These are phyloP conservation scores for Darksidea phi DNA, from an alignment of 495 filamentous ascomycete genomes.

Conservation along the genomic window DNA sequence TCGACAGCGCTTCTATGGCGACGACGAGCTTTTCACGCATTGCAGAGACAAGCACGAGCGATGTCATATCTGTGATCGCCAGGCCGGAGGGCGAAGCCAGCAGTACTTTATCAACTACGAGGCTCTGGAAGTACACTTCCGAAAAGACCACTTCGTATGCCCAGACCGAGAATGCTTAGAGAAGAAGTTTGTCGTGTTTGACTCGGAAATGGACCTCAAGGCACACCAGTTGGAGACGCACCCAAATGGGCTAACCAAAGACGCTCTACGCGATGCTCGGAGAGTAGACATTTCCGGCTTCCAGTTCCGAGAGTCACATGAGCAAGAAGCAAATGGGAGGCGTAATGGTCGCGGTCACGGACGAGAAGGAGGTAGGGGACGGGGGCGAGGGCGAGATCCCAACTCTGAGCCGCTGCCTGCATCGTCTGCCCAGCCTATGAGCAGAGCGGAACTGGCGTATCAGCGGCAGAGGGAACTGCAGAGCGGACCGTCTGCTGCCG, in stretches of 20 bases:
- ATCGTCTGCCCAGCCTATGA: slow-evolving; percentile 77
- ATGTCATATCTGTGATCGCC: slow-evolving; percentile 89
- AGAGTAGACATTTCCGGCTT: slow-evolving; percentile 85
- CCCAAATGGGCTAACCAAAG: slow-evolving; percentile 75
- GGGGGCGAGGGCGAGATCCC: slow-evolving; percentile 66
- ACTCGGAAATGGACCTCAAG: slow-evolving; percentile 88
- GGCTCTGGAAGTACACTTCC: slow-evolving; percentile 79
- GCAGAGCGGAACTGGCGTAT: slow-evolving; percentile 85
- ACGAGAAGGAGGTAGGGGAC: slow-evolving; percentile 59
- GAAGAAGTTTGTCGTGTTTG: slow-evolving; percentile 98
- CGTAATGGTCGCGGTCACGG: slow-evolving; percentile 52
- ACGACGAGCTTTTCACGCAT: slow-evolving; percentile 90
- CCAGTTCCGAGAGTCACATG: slow-evolving; percentile 69
- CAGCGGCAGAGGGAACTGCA: slow-evolving; percentile 91
- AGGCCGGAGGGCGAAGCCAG: slow-evolving; percentile 65
- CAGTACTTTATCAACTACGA: slow-evolving; percentile 89
- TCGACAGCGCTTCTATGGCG: slow-evolving; percentile 86
- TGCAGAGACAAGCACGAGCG: slow-evolving; percentile 90
- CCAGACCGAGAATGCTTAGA: slow-evolving; percentile 82
- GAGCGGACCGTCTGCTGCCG: slow-evolving; percentile 71
- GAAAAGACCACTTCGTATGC: slow-evolving; percentile 83
- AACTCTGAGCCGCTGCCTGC: slow-evolving; percentile 76
- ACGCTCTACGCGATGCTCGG: slow-evolving; percentile 78
- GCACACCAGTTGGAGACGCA: slow-evolving; percentile 78
- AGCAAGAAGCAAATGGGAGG: slow-evolving; percentile 60